Evolutionary conservation across 768 basidiomycete genomes (phyloP).

Genomic region (Suillus subluteus): DNA sequence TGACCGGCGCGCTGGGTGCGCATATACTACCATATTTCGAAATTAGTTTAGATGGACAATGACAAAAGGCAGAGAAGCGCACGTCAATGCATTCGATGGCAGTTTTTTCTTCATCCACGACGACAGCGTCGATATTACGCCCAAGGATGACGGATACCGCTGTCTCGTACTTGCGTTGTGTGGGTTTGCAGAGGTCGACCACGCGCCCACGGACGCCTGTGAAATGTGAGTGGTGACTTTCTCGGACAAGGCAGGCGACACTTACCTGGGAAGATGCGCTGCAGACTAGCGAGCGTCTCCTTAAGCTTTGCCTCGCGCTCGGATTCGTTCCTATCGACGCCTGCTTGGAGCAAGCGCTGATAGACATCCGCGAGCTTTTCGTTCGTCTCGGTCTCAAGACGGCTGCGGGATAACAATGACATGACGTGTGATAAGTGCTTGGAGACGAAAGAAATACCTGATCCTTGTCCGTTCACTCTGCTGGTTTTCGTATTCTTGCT

Average conservation of each 20-base stretch:
- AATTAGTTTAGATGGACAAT: background rate
- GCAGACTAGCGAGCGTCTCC: slow-evolving; percentile 82
- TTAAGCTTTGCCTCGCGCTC: slow-evolving; percentile 84
- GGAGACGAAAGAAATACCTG: slow-evolving; percentile 51
- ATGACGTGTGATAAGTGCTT: background rate
- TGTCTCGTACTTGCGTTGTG: slow-evolving; percentile 87
- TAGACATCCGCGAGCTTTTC: slow-evolving; percentile 87
- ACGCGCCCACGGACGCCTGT: slow-evolving; percentile 91
- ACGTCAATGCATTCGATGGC: slow-evolving; percentile 96
- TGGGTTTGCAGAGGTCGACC: slow-evolving; percentile 93
- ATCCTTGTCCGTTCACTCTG: slow-evolving; percentile 83
- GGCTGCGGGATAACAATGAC: slow-evolving; percentile 47
- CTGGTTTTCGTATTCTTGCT: slow-evolving; percentile 82
- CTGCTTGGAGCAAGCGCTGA: slow-evolving; percentile 85
- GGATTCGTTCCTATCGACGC: slow-evolving; percentile 84
- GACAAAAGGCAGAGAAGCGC: background rate
- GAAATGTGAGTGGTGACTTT: slow-evolving; percentile 3
- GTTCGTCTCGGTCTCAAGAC: slow-evolving; percentile 88
- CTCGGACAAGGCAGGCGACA: background rate
- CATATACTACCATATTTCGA: slow-evolving; percentile 66
- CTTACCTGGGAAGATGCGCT: slow-evolving; percentile 87
- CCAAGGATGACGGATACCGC: slow-evolving; percentile 93
- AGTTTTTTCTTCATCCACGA: slow-evolving; percentile 96
- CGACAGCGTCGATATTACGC: slow-evolving; percentile 92
- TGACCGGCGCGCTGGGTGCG: slow-evolving; percentile 93